phyloP scores from a whole-genome alignment of 257 asterid genomes.

The Gardenia jasminoides region DNA sequence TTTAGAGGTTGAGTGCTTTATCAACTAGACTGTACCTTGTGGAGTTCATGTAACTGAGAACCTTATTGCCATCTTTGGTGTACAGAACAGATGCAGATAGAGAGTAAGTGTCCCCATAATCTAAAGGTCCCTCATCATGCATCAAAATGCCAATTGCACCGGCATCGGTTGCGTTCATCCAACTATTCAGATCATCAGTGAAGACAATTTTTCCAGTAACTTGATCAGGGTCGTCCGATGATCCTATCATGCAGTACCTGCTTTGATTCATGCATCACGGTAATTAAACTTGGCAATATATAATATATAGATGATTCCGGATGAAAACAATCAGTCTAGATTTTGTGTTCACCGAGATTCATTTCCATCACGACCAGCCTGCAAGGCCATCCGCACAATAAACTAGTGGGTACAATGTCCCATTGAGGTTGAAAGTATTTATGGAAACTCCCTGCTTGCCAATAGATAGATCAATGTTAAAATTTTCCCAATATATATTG shows the following conservation, averaged over 20 bases:
- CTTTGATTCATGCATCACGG: background rate
- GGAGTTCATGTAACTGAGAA: constrained; percentile 36
- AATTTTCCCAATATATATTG: too few relatives aligned
- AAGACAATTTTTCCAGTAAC: constrained; percentile 49
- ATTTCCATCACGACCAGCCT: constrained; percentile 21
- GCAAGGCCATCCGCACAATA: constrained; percentile 67
- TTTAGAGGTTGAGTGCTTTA: too few relatives aligned
- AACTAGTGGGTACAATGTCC: constrained; percentile 50
- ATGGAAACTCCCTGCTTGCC: constrained; percentile 52
- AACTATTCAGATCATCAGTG: constrained; percentile 34
- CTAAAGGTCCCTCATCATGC: constrained; percentile 31
- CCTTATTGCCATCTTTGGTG: constrained; percentile 27
- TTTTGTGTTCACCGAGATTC: background rate
- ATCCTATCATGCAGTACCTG: constrained; percentile 37
- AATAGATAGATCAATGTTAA: background rate
- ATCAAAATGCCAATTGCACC: constrained; percentile 52
- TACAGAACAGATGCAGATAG: constrained; percentile 42
- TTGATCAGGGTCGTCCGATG: constrained; percentile 34
- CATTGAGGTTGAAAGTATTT: constrained; percentile 54
- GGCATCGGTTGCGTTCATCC: constrained; percentile 17
- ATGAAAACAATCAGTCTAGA: too few relatives aligned
- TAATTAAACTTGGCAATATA: too few relatives aligned
- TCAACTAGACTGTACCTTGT: constrained; percentile 28
- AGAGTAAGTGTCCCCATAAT: constrained; percentile 49
- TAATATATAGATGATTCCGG: too few relatives aligned